Evolutionary conservation across 352 stramenopile genomes (phyloP).

Genomic region (Pythium myriotylum): DNA sequence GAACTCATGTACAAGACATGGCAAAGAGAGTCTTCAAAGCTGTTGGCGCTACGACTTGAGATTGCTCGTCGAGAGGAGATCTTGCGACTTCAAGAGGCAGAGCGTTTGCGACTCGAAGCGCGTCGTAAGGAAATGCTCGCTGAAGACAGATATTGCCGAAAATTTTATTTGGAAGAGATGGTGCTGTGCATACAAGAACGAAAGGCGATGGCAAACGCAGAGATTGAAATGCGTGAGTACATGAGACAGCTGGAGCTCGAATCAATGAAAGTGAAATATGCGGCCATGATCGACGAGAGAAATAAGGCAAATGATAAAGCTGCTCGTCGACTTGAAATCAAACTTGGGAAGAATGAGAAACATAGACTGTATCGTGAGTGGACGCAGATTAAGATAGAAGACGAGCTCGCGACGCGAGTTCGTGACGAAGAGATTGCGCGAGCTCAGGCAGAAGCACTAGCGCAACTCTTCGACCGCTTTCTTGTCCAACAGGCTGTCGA

Average conservation of each 20-base stretch:
- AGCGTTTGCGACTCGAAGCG: slow-evolving; percentile 42
- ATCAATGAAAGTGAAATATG: slow-evolving; percentile 76
- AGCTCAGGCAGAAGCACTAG: slow-evolving; percentile 43
- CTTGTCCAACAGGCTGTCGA: slow-evolving; percentile 60
- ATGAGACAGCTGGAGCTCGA: slow-evolving; percentile 64
- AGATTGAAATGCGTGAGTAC: slow-evolving; percentile 76
- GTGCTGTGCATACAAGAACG: slow-evolving; percentile 59
- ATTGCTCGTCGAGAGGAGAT: slow-evolving; percentile 58
- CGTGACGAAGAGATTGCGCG: slow-evolving; percentile 51
- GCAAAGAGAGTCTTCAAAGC: slow-evolving; percentile 46
- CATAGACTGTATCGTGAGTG: slow-evolving; percentile 75
- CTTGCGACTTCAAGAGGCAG: slow-evolving; percentile 47
- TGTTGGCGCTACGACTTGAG: slow-evolving; percentile 50
- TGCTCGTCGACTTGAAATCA: slow-evolving; percentile 74
- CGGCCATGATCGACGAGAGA: slow-evolving; percentile 63
- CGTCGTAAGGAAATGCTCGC: slow-evolving; percentile 66
- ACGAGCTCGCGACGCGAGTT: slow-evolving; percentile 60
- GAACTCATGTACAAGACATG: slow-evolving; percentile 40
- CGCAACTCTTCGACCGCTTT: slow-evolving; percentile 65
- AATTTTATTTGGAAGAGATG: slow-evolving; percentile 74
- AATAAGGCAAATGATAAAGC: slow-evolving; percentile 67
- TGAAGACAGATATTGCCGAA: slow-evolving; percentile 58
- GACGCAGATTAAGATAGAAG: slow-evolving; percentile 63
- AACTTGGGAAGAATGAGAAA: slow-evolving; percentile 78
- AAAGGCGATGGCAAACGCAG: slow-evolving; percentile 62